phyloP scores from a whole-genome alignment of 768 basidiomycete genomes.

The Collybia sp. region DNA sequence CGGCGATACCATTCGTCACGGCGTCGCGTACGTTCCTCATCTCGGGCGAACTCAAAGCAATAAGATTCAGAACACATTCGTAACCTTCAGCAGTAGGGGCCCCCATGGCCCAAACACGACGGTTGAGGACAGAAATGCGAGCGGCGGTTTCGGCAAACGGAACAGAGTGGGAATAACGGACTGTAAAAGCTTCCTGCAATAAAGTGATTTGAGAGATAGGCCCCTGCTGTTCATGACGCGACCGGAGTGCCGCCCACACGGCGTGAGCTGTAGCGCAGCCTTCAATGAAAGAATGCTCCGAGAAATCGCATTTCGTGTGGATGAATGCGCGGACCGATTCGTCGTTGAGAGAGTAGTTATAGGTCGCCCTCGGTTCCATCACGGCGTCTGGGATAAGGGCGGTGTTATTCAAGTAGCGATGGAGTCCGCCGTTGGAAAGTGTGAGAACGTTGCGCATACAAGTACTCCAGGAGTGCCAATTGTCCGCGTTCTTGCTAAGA shows the following conservation, averaged over 20 bases:
- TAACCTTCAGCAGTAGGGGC: slow-evolving; percentile 8
- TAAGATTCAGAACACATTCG: slow-evolving; percentile 8
- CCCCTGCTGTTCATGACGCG: slow-evolving; percentile 12
- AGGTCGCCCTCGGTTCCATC: neutral
- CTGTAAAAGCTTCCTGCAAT: slow-evolving; percentile 9
- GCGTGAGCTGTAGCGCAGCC: neutral
- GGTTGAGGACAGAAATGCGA: slow-evolving; percentile 6
- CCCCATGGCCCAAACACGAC: slow-evolving; percentile 13
- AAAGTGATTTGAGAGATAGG: slow-evolving; percentile 12
- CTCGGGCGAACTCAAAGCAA: slow-evolving; percentile 6
- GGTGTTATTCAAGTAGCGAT: neutral
- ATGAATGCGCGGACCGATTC: neutral
- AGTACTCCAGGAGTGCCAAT: neutral
- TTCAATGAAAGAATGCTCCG: neutral
- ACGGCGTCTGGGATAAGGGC: neutral
- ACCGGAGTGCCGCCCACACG: slow-evolving; percentile 9
- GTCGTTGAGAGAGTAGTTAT: neutral
- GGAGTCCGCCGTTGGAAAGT: neutral
- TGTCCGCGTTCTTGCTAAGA: neutral
- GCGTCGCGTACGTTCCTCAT: slow-evolving; percentile 6
- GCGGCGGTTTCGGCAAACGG: slow-evolving; percentile 1
- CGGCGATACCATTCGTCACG: neutral
- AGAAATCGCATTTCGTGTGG: neutral
- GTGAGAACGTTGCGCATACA: neutral
- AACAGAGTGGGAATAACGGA: slow-evolving; percentile 3